Percentiles rank a stretch among this genome's conserved stretches.
These are phyloP conservation scores for Amanita phalloides DNA, from an alignment of 768 basidiomycete genomes.

Conservation along the genomic window DNA sequence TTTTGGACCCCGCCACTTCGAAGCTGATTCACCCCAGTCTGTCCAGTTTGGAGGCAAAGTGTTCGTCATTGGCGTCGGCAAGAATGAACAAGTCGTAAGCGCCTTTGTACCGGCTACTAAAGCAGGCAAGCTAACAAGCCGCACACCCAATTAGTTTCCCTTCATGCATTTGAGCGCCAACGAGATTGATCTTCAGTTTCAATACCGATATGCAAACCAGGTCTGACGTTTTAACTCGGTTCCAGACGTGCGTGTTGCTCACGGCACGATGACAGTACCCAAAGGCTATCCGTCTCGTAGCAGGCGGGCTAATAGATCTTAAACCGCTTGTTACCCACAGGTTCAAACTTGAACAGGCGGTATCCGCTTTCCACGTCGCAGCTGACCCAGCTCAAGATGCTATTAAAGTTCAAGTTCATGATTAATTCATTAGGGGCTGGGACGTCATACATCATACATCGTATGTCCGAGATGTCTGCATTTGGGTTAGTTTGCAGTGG, in stretches of 20 bases:
- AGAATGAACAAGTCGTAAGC: conserved; percentile 46
- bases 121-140: neutral
- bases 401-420: conserved; percentile 59
- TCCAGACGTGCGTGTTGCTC: neutral
- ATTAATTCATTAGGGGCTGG: conserved; percentile 17
- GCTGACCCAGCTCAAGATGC: conserved; percentile 58
- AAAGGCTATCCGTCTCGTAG: conserved; percentile 75
- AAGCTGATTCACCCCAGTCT: conserved; percentile 25
- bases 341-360: conserved; percentile 61
- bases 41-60: conserved; percentile 56
- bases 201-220: conserved; percentile 61
- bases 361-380: conserved; percentile 70
- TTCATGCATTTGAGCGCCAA: conserved; percentile 67
- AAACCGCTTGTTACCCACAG: conserved; percentile 76
- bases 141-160: conserved; percentile 36
- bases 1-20: neutral
- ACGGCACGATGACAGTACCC: conserved; percentile 45
- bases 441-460: neutral
- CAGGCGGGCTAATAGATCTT: conserved; percentile 58
- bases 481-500: neutral
- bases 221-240: conserved; percentile 14
- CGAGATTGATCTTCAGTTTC: conserved; percentile 59
- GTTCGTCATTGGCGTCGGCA: conserved; percentile 62
- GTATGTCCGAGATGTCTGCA: neutral
- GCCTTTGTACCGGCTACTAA: neutral